Percentiles rank a stretch among this genome's conserved stretches.
Conservation (phyloP, 108 stramenopile genomes). For the Aureococcus anophagefferens region DNA sequence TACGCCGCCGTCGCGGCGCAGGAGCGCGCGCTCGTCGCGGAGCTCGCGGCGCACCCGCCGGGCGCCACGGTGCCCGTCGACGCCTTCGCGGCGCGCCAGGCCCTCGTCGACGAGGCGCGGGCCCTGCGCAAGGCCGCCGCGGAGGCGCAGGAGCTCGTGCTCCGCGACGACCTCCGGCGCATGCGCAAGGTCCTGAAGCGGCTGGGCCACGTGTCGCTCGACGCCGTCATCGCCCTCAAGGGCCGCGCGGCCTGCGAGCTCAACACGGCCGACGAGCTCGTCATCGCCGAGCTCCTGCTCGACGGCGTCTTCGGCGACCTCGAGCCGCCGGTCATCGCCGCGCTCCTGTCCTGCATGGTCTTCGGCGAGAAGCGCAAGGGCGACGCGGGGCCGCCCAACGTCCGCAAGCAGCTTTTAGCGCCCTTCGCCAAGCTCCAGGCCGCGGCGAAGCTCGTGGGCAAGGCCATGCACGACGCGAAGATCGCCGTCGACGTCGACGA, state of each 20-base stretch:
- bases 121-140: constrained; percentile 60
- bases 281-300: constrained; percentile 91
- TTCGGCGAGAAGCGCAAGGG: constrained; percentile 59
- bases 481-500: constrained; percentile 67
- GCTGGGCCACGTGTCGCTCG: constrained; percentile 82
- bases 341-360: constrained; percentile 81
- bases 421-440: constrained; percentile 29
- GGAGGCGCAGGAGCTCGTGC: constrained; percentile 70
- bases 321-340: constrained; percentile 76
- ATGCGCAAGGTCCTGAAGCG: constrained; percentile 89
- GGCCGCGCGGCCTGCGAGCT: constrained; percentile 97
- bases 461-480: constrained; percentile 11
- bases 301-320: constrained; percentile 89
- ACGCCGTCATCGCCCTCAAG: constrained; percentile 91
- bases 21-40: no score
- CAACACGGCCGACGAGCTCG: constrained; percentile 91
- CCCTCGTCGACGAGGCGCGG: constrained; percentile 57
- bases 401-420: constrained; percentile 27
- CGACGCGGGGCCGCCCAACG: neutral
- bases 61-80: no score
- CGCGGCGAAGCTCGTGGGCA: constrained; percentile 23
- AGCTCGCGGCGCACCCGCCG: no score
- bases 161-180: constrained; percentile 85
- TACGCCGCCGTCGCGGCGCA: constrained; percentile 3
- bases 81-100: constrained; percentile 2